Evolutionary conservation across 768 basidiomycete genomes (phyloP), one percentile per base, ranked within the genome.

Genomic region (Suillus subluteus): DNA sequence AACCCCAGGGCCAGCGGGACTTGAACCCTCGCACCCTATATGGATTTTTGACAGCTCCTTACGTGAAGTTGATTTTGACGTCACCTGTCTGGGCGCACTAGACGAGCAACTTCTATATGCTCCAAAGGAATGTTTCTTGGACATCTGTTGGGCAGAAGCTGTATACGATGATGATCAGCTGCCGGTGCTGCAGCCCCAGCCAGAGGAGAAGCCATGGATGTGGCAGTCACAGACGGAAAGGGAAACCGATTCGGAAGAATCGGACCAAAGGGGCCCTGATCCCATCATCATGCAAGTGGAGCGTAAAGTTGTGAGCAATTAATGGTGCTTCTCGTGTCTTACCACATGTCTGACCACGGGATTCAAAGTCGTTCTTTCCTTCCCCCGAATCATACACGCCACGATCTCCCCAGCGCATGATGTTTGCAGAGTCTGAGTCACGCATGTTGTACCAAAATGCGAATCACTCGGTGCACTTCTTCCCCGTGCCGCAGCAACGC

Each of bases 41-140:
- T 61, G 59, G 63, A 62, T 38, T 62, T 40, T 63, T 56, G 77
- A 79, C 35, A 74, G 74, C 38, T 69, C 77, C 6, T 58, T 68
- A 35, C 75, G 75, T 26, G 76, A 76, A 38, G 74, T 77, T 21
- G 75, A 77, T 38, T 65, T 83, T 71, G 79, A 83, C 68, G 66
- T 71, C 1, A 72, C 76, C 2, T 81, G 81, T 58, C 68, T 83
- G 26, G 71, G 77, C 38, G 68, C 70, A 11, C 72, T 83, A 8
- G 82, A 83, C 68, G 76, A 81, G 59, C 75, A 81, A 44, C 79
- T 83, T 5, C 73, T 83, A 1, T 65, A 73, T 44, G 73, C 76
- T n/a, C 82, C 82, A 32, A 58, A 74, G 44, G 78, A 78, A 21
- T 77, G 76, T 16, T 83, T 83, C 66, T 75, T 74, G 9, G 83